Conservation (phyloP, 73 alveolate species). For the Stentor roeselii region DNA sequence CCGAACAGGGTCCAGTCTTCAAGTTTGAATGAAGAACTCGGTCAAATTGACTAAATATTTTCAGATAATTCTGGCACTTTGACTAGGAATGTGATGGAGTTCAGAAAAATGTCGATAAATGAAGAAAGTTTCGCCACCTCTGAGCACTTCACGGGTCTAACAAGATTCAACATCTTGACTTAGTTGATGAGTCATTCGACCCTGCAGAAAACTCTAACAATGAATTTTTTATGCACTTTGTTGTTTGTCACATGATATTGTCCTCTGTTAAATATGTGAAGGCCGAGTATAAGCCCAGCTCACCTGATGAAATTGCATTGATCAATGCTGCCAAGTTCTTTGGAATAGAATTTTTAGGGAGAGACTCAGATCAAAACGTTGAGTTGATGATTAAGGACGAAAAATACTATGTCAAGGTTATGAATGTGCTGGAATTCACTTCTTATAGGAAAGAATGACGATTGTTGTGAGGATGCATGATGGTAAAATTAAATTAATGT, state of each 20-base stretch:
- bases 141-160: background rate
- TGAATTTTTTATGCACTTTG: conserved; percentile 47
- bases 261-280: conserved; percentile 37
- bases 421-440: conserved; percentile 74
- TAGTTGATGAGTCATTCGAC: background rate
- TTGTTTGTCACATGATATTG: conserved; percentile 70
- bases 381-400: conserved; percentile 56
- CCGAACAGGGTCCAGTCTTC: conserved; percentile 83
- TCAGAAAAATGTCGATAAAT: background rate
- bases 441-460: conserved; percentile 86
- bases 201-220: background rate
- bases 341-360: conserved; percentile 54
- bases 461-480: conserved; percentile 70
- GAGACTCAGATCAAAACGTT: conserved; percentile 5
- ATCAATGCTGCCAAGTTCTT: conserved; percentile 82
- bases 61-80: conserved; percentile 94
- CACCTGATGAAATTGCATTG: conserved; percentile 96
- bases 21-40: conserved; percentile 90
- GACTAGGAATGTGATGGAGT: conserved; percentile 61
- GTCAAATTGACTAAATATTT: conserved; percentile 80
- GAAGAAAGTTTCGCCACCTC: background rate
- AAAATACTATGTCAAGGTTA: conserved; percentile 48
- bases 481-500: conserved; percentile 44
- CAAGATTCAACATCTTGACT: background rate
- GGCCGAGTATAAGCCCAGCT: background rate